A percentile compares a stretch with the other conserved stretches of the same genome.
phyloP scores from a whole-genome alignment of 768 basidiomycete species.

The Pleurotus giganteus region DNA sequence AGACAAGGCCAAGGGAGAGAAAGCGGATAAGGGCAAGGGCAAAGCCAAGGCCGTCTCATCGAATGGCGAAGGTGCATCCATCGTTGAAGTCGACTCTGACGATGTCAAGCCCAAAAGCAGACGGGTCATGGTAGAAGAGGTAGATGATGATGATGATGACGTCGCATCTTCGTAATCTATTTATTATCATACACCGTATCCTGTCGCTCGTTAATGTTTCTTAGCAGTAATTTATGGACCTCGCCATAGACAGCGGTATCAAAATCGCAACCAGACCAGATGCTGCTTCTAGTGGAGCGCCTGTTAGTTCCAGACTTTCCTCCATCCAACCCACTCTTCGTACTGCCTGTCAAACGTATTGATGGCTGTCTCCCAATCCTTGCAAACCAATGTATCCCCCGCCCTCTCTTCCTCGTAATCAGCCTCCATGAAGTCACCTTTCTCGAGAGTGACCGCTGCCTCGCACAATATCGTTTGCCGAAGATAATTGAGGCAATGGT shows the following conservation, averaged over 20 bases:
- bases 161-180: constrained; percentile 14
- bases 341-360: constrained; percentile 7
- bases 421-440: constrained; percentile 27
- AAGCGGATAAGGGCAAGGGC: constrained; percentile 19
- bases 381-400: constrained; percentile 10
- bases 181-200: constrained; percentile 26
- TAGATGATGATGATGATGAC: constrained; percentile 37
- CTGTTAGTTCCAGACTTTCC: constrained; percentile 5
- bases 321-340: constrained; percentile 4
- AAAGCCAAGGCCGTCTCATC: constrained; percentile 28
- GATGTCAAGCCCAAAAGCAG: constrained; percentile 41
- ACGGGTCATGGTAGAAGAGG: constrained; percentile 46
- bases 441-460: constrained; percentile 30
- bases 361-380: constrained; percentile 14
- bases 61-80: constrained; percentile 39
- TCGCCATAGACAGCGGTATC: too few relatives aligned
- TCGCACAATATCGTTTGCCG: constrained; percentile 33
- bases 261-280: too few relatives aligned
- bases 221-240: constrained; percentile 9
- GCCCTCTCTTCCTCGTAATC: constrained; percentile 21
- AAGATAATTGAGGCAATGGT: constrained; percentile 37
- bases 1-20: constrained; percentile 26
- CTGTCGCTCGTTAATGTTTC: constrained; percentile 7
- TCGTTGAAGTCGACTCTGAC: constrained; percentile 47
- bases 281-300: too few relatives aligned